phyloP scores from a whole-genome alignment of 106 monocot genomes.

The Apostasia shenzhenica region DNA sequence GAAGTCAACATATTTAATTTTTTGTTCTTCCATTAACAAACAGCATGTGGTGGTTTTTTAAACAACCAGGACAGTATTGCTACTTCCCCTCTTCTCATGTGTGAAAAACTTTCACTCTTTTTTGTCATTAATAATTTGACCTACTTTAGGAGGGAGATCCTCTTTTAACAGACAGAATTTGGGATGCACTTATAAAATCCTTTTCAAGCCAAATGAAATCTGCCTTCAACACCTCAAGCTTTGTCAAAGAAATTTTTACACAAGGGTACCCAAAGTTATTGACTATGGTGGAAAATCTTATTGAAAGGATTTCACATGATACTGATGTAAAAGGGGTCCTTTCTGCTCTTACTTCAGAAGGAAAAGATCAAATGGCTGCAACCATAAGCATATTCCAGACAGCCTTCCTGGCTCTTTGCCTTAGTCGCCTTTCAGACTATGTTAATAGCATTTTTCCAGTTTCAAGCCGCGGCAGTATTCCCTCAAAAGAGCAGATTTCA shows the following conservation, averaged over 20 bases:
- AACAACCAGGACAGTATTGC: background rate
- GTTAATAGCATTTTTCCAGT: conserved; percentile 80
- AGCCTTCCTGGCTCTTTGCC: conserved; percentile 60
- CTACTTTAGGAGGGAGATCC: conserved; percentile 73
- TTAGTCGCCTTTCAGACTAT: conserved; percentile 61
- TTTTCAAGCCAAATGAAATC: conserved; percentile 92
- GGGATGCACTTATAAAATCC: conserved; percentile 83
- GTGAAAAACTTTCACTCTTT: background rate
- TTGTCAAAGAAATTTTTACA: conserved; percentile 91
- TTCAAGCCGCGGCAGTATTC: conserved; percentile 64
- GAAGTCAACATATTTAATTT: background rate
- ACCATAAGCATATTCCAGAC: conserved; percentile 68
- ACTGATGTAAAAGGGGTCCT: conserved; percentile 81
- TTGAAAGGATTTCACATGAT: conserved; percentile 77
- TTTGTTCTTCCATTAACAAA: too few relatives aligned
- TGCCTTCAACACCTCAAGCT: conserved; percentile 78
- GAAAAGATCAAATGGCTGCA: conserved; percentile 71
- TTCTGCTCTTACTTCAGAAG: conserved; percentile 67
- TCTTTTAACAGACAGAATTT: conserved; percentile 78
- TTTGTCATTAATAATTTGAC: background rate
- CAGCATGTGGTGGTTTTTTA: too few relatives aligned
- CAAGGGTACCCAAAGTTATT: conserved; percentile 88
- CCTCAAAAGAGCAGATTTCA: conserved; percentile 94
- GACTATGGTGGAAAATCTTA: conserved; percentile 83
- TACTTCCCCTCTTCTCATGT: background rate